A percentile compares a stretch with the other conserved stretches of the same genome.
phyloP scores from a whole-genome alignment of 139 green algal genomes.

The Chlamydomonas eustigma region DNA sequence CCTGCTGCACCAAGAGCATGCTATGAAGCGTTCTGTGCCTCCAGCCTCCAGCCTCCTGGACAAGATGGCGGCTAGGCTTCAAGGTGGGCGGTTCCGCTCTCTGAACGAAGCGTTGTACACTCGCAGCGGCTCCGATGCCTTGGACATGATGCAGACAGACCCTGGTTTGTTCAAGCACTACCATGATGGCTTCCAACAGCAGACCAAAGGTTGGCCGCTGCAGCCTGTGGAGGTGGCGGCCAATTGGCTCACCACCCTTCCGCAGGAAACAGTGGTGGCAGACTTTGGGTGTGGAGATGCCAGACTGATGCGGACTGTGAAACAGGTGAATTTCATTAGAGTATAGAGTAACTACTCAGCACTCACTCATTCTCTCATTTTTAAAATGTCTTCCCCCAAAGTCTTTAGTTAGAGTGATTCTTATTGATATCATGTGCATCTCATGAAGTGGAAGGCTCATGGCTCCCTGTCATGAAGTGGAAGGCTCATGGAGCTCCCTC shows the following conservation, averaged over 20 bases:
- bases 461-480: too few species aligned
- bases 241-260: constrained; percentile 48
- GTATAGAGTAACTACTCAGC: too few species aligned
- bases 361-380: too few species aligned
- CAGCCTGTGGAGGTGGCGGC: constrained; percentile 79
- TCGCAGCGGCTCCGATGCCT: constrained; percentile 50
- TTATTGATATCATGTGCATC: constrained; percentile 1
- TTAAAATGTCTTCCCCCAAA: too few species aligned
- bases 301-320: constrained; percentile 36
- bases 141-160: constrained; percentile 54
- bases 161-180: constrained; percentile 80
- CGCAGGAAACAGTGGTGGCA: constrained; percentile 53
- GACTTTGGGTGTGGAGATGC: constrained; percentile 97
- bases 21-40: too few species aligned
- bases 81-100: constrained; percentile 80
- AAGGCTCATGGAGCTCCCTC: too few species aligned
- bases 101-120: constrained; percentile 98
- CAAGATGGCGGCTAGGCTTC: constrained; percentile 66
- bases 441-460: too few species aligned
- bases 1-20: too few species aligned
- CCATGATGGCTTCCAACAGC: constrained; percentile 81
- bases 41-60: constrained; percentile 45
- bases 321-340: not conserved
- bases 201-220: constrained; percentile 80
- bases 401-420: too few species aligned